phyloP scores from a whole-genome alignment of 129 eudicot species.

The Apium graveolens region DNA sequence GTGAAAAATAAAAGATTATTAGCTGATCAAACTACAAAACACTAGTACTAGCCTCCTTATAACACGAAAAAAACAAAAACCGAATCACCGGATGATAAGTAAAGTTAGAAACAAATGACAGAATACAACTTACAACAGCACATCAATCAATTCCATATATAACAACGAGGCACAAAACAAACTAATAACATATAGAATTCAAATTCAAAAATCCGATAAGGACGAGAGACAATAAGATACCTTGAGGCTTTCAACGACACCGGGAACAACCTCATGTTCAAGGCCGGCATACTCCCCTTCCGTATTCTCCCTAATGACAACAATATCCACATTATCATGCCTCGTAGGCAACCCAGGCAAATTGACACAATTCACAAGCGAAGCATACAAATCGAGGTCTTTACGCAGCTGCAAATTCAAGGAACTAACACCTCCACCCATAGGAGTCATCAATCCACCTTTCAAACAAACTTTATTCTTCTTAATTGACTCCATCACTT shows the following conservation, averaged over 20 bases:
- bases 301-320: constrained; percentile 87
- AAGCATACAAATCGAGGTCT: constrained; percentile 86
- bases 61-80: no score
- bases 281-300: constrained; percentile 93
- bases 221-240: no score
- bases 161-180: no score
- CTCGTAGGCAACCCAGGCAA: constrained; percentile 69
- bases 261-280: constrained; percentile 94
- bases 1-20: no score
- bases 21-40: no score
- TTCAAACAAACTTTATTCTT: constrained; percentile 84
- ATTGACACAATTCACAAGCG: constrained; percentile 78
- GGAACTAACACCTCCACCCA: constrained; percentile 94
- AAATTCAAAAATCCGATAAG: neutral
- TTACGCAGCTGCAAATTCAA: constrained; percentile 66
- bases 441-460: constrained; percentile 80
- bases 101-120: neutral
- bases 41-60: neutral
- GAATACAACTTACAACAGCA: neutral
- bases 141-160: neutral
- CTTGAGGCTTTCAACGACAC: constrained; percentile 89
- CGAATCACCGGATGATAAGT: no score
- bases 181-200: no score
- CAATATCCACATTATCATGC: constrained; percentile 86
- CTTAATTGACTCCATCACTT: constrained; percentile 61